These are phyloP conservation scores for Mycosarcoma mackinlayi DNA, from an alignment of 1,284 basidiomycete genomes.

Conservation along the genomic window DNA sequence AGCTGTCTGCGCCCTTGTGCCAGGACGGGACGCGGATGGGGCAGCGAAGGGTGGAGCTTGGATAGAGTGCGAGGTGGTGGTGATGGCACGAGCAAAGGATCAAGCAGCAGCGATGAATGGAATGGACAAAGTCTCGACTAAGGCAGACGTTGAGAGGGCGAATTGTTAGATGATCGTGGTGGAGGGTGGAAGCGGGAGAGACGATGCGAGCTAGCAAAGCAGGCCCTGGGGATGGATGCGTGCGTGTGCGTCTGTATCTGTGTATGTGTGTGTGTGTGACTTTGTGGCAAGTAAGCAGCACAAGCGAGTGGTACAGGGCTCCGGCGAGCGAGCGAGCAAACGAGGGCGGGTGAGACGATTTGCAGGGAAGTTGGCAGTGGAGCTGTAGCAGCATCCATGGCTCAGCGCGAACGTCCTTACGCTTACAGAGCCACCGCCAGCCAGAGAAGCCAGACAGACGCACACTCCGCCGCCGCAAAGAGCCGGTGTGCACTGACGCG, in stretches of 20 bases:
- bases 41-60: constrained; percentile 2
- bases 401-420: too few relatives aligned
- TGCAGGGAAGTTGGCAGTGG: too few relatives aligned
- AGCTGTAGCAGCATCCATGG: too few relatives aligned
- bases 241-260: constrained; percentile 13
- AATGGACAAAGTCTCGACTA: constrained; percentile 34
- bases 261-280: too few relatives aligned
- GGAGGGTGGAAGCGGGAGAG: constrained; percentile 21
- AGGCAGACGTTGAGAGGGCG: constrained; percentile 35
- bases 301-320: too few relatives aligned
- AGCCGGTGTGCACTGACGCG: constrained; percentile 1
- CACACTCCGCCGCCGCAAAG: neutral
- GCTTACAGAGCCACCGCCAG: too few relatives aligned
- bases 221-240: neutral
- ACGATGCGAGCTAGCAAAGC: constrained; percentile 2
- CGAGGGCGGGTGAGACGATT: neutral
- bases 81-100: neutral
- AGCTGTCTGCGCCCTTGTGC: too few relatives aligned
- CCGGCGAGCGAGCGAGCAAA: neutral
- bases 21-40: neutral
- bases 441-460: too few relatives aligned
- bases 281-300: constrained; percentile 3
- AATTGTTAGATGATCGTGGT: constrained; percentile 15
- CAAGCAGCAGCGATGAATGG: constrained; percentile 9
- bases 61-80: neutral